Conservation (phyloP, 2,329 filamentous ascomycete genomes). For the Chaetomiaceae sp. region DNA sequence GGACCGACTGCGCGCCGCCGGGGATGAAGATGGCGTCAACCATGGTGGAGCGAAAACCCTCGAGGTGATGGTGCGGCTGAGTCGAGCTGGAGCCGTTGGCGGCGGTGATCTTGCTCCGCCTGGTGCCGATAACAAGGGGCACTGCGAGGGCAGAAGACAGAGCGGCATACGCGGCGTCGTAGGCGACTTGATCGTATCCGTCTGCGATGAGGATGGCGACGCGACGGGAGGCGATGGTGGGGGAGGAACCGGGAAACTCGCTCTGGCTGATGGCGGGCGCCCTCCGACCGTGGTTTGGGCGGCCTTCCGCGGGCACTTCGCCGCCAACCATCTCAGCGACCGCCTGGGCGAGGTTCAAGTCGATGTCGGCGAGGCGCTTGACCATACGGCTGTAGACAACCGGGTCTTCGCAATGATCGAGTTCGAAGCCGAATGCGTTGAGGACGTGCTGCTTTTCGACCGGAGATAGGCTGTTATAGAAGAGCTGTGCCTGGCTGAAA, state of each 20-base stretch:
- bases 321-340: constrained; percentile 69
- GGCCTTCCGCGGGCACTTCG: constrained; percentile 48
- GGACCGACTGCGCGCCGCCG: constrained; percentile 60
- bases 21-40: constrained; percentile 78
- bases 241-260: constrained; percentile 58
- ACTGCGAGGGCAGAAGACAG: constrained; percentile 60
- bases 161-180: constrained; percentile 60
- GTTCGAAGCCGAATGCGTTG: constrained; percentile 61
- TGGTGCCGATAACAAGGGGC: constrained; percentile 67
- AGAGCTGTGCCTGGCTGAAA: constrained; percentile 72
- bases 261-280: constrained; percentile 65
- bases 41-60: constrained; percentile 74
- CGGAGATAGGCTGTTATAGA: constrained; percentile 71
- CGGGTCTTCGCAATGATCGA: constrained; percentile 78
- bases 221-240: constrained; percentile 66
- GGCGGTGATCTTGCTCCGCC: constrained; percentile 61
- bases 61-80: constrained; percentile 70
- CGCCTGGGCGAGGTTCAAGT: constrained; percentile 61
- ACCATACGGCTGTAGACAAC: constrained; percentile 69
- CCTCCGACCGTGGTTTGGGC: constrained; percentile 62
- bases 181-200: constrained; percentile 65
- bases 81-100: constrained; percentile 44
- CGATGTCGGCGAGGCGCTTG: constrained; percentile 66
- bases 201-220: constrained; percentile 75
- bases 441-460: constrained; percentile 62